Evolutionary conservation across 345 rosid genomes (phyloP).

Genomic region (Eutrema yunnanense): DNA sequence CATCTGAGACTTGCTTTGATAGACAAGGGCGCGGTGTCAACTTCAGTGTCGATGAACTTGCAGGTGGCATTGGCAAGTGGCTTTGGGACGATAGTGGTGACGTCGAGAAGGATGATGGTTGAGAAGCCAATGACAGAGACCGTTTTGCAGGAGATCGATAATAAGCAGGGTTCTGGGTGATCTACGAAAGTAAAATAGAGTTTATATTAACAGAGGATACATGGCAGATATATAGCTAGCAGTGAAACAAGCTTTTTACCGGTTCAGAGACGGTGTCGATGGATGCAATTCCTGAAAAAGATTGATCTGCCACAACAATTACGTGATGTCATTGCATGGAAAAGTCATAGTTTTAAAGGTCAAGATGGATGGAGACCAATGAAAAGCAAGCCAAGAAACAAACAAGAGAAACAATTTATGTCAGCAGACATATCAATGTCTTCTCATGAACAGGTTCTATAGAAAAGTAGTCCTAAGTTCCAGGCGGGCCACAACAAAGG

Average conservation of each 20-base stretch:
- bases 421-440: slow-evolving; percentile 11
- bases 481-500: background rate
- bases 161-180: slow-evolving; percentile 28
- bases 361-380: background rate
- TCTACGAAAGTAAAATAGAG: slow-evolving; percentile 6
- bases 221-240: background rate
- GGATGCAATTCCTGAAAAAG: slow-evolving; percentile 54
- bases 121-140: slow-evolving; percentile 55
- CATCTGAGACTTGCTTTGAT: slow-evolving; percentile 35
- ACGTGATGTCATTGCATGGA: background rate
- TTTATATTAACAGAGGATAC: background rate
- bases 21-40: slow-evolving; percentile 34
- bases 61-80: slow-evolving; percentile 37
- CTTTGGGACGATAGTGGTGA: slow-evolving; percentile 46
- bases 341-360: background rate
- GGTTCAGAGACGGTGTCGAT: slow-evolving; percentile 49
- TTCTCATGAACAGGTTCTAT: background rate
- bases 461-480: slow-evolving; percentile 10
- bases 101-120: slow-evolving; percentile 47
- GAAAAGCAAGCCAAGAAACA: background rate
- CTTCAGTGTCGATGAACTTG: slow-evolving; percentile 38
- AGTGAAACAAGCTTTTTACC: slow-evolving; percentile 37
- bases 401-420: slow-evolving; percentile 1
- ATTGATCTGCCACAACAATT: slow-evolving; percentile 49
- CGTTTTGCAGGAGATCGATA: slow-evolving; percentile 47